Evolutionary conservation across 1,284 basidiomycete genomes (phyloP), one percentile per base, ranked within the genome.

Genomic region (Trichosporon asahii): DNA sequence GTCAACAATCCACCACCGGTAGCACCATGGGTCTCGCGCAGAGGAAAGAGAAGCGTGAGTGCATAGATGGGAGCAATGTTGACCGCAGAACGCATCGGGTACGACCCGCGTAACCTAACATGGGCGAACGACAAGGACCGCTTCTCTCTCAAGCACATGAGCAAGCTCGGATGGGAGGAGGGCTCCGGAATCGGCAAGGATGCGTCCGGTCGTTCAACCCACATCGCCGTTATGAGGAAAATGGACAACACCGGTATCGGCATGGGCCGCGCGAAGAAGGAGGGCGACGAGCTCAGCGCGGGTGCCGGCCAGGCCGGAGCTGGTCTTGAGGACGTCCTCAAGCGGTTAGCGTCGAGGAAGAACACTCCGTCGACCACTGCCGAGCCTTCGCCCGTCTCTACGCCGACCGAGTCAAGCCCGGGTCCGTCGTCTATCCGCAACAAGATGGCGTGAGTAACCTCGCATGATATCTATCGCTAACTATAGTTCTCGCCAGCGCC

Each of bases 111-210:
- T 5, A 85, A 85, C 75, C 75, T 85, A 37, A 74, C 77, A 65
- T 85, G 84, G 84, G 80, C 81, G 27, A 79, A 82, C 74, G 83
- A 85, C 73, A 79, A 80, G 49, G 71, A 72, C 57, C 78, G 83
- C 18, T 85, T 85, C 76, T 83, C 83, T 4, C 82, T 82, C 72
- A 81, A 84, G 72, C 82, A 84, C 76, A 82, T 85, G 74, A 75
- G 76, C 23, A 74, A 78, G n/a, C 76, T 84, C 25, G 84, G 84
- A n/a, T 84, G 83, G 82, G 70, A 77, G 46, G 78, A 80, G 23
- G 76, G 73, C 40, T 73, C 77, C 25, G 82, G 83, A 23, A 73
- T 85, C 21, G 82, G 82, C 53, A 78, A 77, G 29, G 72, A 76
- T 18, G 64, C 74, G 8, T 69, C 75, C 18, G 83, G 83, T 18